Evolutionary conservation across 83 land plant genomes (phyloP).

Genomic region (Picea mariana): DNA sequence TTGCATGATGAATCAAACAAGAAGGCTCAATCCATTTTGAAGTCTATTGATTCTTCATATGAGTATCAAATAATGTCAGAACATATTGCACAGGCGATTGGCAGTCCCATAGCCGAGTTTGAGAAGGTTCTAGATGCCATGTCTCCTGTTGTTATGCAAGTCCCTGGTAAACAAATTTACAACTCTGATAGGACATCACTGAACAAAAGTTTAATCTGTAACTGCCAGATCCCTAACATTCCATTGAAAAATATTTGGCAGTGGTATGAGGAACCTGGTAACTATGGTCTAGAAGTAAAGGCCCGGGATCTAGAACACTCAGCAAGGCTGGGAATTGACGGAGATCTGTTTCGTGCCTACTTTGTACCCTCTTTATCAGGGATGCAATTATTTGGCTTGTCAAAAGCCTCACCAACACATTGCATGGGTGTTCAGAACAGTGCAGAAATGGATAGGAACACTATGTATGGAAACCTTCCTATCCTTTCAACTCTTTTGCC

Average conservation of each 20-base stretch:
- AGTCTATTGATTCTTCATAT: not conserved
- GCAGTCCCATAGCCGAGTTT: conserved; percentile 35
- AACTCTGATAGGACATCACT: not conserved
- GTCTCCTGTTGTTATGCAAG: conserved; percentile 29
- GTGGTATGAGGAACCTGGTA: conserved; percentile 58
- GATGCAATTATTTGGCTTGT: conserved; percentile 39
- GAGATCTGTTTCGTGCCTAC: conserved; percentile 27
- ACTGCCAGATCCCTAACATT: conserved; percentile 31
- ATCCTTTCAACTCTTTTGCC: conserved; percentile 14
- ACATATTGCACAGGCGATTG: conserved; percentile 17
- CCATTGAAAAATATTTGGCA: conserved; percentile 40
- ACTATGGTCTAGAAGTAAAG: conserved; percentile 52
- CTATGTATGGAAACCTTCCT: conserved; percentile 1
- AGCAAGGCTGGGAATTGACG: conserved; percentile 16
- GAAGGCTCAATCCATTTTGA: not conserved
- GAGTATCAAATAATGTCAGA: not conserved
- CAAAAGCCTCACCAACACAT: not conserved
- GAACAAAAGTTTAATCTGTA: conserved; percentile 20
- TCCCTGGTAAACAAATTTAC: not conserved
- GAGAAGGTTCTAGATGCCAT: conserved; percentile 34
- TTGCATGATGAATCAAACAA: not conserved
- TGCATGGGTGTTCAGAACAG: not conserved
- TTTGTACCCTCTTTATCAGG: conserved; percentile 58
- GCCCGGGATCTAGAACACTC: conserved; percentile 21
- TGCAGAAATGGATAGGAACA: not conserved